Percentiles rank a stretch among this genome's conserved stretches.
These are phyloP conservation scores for Friedmanniomyces simplex DNA, from an alignment of 495 filamentous ascomycete species.

Conservation along the genomic window DNA sequence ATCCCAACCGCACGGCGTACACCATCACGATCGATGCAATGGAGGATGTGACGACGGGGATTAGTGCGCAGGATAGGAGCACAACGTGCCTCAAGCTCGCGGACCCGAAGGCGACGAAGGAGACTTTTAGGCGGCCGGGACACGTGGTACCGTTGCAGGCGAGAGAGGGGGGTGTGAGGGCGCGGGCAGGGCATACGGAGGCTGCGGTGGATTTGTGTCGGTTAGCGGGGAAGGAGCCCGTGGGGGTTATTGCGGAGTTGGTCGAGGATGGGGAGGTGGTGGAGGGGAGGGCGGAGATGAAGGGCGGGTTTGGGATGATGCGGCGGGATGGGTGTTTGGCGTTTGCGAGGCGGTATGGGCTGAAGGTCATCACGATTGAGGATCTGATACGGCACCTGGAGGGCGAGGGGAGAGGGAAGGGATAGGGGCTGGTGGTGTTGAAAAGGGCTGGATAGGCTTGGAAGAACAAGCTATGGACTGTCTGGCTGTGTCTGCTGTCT, in stretches of 20 bases:
- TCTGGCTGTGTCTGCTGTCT: too few relatives aligned
- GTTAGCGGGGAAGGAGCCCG: slow-evolving; percentile 39
- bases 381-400: slow-evolving; percentile 74
- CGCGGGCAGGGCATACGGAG: slow-evolving; percentile 80
- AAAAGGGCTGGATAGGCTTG: too few relatives aligned
- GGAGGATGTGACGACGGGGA: slow-evolving; percentile 71
- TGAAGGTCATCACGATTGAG: slow-evolving; percentile 93
- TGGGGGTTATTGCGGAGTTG: slow-evolving; percentile 59
- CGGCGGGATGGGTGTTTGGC: slow-evolving; percentile 76
- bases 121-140: slow-evolving; percentile 69
- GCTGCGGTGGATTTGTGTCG: slow-evolving; percentile 49
- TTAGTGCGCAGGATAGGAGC: slow-evolving; percentile 77
- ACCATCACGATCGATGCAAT: slow-evolving; percentile 75
- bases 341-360: slow-evolving; percentile 80
- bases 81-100: slow-evolving; percentile 74
- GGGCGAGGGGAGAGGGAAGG: slow-evolving; percentile 15
- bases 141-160: slow-evolving; percentile 85
- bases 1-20: slow-evolving; percentile 86
- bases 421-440: not conserved
- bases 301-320: slow-evolving; percentile 73
- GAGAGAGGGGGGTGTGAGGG: slow-evolving; percentile 66
- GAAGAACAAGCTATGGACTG: too few relatives aligned
- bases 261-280: slow-evolving; percentile 40
- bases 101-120: slow-evolving; percentile 44
- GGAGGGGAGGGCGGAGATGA: slow-evolving; percentile 44